These are phyloP conservation scores for Artemisia tridentata DNA, from an alignment of 129 eudicot species.

Conservation along the genomic window DNA sequence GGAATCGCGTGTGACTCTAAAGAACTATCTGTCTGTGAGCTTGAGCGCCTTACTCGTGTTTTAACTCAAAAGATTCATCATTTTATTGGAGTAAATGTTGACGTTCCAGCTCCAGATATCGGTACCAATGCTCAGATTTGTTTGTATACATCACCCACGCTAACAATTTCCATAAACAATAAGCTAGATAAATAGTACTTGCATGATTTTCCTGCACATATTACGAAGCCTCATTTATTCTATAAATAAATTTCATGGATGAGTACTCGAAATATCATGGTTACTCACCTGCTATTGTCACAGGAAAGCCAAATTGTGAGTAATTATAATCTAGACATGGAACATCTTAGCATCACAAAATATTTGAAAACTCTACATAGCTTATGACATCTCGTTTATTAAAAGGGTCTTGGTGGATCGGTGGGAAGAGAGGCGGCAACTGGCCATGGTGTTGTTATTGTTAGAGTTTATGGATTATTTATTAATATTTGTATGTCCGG, in stretches of 20 bases:
- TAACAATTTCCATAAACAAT: background rate
- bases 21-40: conserved; percentile 42
- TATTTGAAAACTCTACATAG: background rate
- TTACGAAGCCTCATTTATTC: background rate
- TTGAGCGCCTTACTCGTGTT: conserved; percentile 79
- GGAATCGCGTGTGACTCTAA: conserved; percentile 67
- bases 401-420: conserved; percentile 77
- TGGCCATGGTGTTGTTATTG: conserved; percentile 65
- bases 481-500: too few relatives aligned
- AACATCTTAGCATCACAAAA: background rate
- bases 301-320: conserved; percentile 85
- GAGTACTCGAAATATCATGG: conserved; percentile 86
- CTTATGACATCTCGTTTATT: background rate
- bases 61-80: conserved; percentile 78
- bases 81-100: conserved; percentile 60
- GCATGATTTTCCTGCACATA: background rate
- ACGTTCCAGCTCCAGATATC: conserved; percentile 83
- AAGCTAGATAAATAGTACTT: background rate
- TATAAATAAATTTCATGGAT: conserved; percentile 27
- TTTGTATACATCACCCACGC: background rate
- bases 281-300: conserved; percentile 72
- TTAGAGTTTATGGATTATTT: too few relatives aligned
- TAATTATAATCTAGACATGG: background rate
- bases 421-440: conserved; percentile 79
- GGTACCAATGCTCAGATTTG: conserved; percentile 75